Base-by-base conservation (phyloP, 1,139 yeast species). In the Yamadazyma sp. region DNA sequence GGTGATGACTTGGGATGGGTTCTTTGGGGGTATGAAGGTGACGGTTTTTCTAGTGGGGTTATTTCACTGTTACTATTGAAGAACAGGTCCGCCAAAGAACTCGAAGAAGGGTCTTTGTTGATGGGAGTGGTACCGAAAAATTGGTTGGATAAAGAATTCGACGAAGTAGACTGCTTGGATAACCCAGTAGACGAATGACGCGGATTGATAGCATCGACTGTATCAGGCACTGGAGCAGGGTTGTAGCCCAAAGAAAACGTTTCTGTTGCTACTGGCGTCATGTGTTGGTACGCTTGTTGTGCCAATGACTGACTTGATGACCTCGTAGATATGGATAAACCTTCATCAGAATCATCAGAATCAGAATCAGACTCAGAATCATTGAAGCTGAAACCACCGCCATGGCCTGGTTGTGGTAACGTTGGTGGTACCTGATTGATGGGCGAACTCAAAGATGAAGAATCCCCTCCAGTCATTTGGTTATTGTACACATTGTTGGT, bases 271-370 rank as follows among this genome's bases (percentile, higher is more conserved):
- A 33, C 33, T 27, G 60, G 48, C 11, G 64, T 55, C 58, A 61
- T 48, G 9, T 47, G 46, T 51, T 49, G 37, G 50, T 68, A 67
- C n/a, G 68, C 66, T 61, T 59, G 73, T 41, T 71, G 73, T 5
- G 75, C 76, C 42, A 71, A 57, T n/a, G 71, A 64, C 45, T 70
- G 76, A 52, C 73, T 67, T 7, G 75, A 68, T 31, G 60, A 58
- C 43, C 69, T 53, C 1, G 76, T 61, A 3, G 64, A 61, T 24
- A 71, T 71, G 1, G 72, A 66, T 35, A 71, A 58, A 3, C 73
- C 75, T 20, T 56, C 67, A 33, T 63, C 71, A 2, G 50, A 54
- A 13, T 39, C 34, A 18, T 58, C 64, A 6, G 53, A 50, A 15
- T 51, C 57, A 13, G 48, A 47, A 11, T 49, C 55, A 3, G 52